Evolutionary conservation across 176 grass and related monocot species (phyloP), one percentile per base, ranked within the genome.

Genomic region (Oryza brachyantha): DNA sequence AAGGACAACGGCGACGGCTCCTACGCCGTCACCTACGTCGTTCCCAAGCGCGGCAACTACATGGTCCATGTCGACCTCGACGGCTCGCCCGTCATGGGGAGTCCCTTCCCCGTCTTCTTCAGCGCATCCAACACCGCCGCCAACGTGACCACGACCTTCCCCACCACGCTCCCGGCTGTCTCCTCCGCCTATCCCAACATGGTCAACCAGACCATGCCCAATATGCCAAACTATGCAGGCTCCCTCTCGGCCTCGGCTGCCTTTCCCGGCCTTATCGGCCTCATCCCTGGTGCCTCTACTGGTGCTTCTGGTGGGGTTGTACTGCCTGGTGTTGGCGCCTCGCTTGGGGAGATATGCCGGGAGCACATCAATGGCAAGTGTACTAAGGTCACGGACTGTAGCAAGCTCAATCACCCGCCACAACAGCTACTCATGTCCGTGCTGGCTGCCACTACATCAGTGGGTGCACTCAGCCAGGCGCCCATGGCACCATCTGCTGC

Each of bases 161-260:
- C 87, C n/a, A 17, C 82, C 64, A 0, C 84, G 0, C 39, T 77
- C 28, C 68, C 72, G 0, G 46, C 48, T 1, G 75, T 29, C 54
- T 31, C 83, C 24, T 84, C 84, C 25, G 70, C 70, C 17, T 94
- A 81, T 85, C 85, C 92, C 11, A 92, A 88, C 59, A 99, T 99
- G 92, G 84, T 99, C 25, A 99, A 99, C 81, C 92, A 99, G 46
- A 95, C 96, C 8, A 99, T 99, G 96, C 96, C 96, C 39, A 99
- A 99, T 72, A 98, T 98, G 96, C 96, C 96, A 22, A 98, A 98
- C 74, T 99, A 99, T 61, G 71, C 93, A 0, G 88, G 90, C 16
- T 73, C 90, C 12, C 85, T 85, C 25, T 94, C 92, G 0, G 84
- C 80, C 25, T 94, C 92, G 0, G 84, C 80, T 13, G 73, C 92